Percentiles rank a stretch among this genome's conserved stretches.
These are phyloP conservation scores for Aquanectria penicillioides DNA, from an alignment of 2,329 filamentous ascomycete genomes.

Conservation along the genomic window DNA sequence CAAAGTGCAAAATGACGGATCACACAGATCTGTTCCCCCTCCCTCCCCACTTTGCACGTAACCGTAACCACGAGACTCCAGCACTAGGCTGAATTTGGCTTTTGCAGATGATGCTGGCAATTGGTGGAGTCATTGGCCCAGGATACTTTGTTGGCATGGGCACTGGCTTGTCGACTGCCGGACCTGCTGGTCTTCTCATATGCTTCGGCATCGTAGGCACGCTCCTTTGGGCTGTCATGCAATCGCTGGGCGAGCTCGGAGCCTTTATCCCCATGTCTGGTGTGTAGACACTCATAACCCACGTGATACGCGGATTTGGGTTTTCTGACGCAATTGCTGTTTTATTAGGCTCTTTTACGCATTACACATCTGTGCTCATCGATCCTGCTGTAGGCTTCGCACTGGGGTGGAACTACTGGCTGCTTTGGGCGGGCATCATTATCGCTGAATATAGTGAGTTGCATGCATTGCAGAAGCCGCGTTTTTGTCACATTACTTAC, in stretches of 20 bases:
- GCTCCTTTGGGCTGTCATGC: conserved; percentile 16
- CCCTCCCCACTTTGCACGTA: neutral
- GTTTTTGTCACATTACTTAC: neutral
- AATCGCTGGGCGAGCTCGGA: conserved; percentile 5
- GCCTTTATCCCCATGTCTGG: conserved; percentile 11
- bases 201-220: conserved; percentile 18
- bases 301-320: neutral
- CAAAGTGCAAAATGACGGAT: too few species aligned
- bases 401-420: conserved; percentile 11
- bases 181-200: conserved; percentile 9
- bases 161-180: conserved; percentile 18
- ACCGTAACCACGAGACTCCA: neutral
- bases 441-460: conserved; percentile 13
- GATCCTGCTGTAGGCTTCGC: conserved; percentile 9
- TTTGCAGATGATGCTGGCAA: conserved; percentile 26
- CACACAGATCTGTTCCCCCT: too few species aligned
- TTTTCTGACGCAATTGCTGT: neutral
- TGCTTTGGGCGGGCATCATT: conserved; percentile 11
- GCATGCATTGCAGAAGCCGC: neutral
- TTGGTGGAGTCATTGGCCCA: conserved; percentile 22
- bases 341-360: conserved; percentile 1
- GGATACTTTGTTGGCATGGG: conserved; percentile 26
- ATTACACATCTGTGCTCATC: conserved; percentile 4
- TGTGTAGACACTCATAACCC: neutral
- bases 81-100: neutral